Conservation (phyloP, 2,329 filamentous ascomycete species). For the Endothia cerciana region DNA sequence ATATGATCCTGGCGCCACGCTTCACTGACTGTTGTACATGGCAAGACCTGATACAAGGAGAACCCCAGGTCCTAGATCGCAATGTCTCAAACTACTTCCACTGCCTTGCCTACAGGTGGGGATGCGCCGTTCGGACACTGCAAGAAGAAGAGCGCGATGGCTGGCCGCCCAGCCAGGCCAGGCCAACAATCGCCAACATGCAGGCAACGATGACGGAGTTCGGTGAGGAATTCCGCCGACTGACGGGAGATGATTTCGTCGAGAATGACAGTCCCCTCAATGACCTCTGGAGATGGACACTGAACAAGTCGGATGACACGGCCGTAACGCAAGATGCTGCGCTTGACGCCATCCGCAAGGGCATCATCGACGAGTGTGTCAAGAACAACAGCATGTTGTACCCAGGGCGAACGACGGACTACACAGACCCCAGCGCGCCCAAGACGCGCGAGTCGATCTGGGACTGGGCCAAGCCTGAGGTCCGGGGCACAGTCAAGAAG, state of each 20-base stretch:
- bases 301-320: slow-evolving; percentile 31
- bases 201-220: not conserved
- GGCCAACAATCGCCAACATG: slow-evolving; percentile 9
- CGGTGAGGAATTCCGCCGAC: not conserved
- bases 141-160: slow-evolving; percentile 7
- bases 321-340: slow-evolving; percentile 29
- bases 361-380: slow-evolving; percentile 49
- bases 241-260: not conserved
- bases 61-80: not conserved
- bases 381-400: slow-evolving; percentile 48
- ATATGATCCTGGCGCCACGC: slow-evolving; percentile 15
- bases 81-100: slow-evolving; percentile 19
- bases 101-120: slow-evolving; percentile 27
- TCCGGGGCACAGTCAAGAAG: slow-evolving; percentile 33
- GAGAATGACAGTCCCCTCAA: not conserved
- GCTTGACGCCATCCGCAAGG: slow-evolving; percentile 40
- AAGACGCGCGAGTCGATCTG: slow-evolving; percentile 39
- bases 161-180: not conserved
- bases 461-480: slow-evolving; percentile 40
- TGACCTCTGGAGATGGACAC: not conserved
- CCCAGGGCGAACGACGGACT: slow-evolving; percentile 39
- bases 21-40: slow-evolving; percentile 22
- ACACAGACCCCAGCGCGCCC: slow-evolving; percentile 32
- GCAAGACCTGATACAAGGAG: slow-evolving; percentile 15
- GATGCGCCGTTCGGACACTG: not conserved